Base-by-base conservation (phyloP, 495 filamentous ascomycete species). In the Neohortaea acidophila region DNA sequence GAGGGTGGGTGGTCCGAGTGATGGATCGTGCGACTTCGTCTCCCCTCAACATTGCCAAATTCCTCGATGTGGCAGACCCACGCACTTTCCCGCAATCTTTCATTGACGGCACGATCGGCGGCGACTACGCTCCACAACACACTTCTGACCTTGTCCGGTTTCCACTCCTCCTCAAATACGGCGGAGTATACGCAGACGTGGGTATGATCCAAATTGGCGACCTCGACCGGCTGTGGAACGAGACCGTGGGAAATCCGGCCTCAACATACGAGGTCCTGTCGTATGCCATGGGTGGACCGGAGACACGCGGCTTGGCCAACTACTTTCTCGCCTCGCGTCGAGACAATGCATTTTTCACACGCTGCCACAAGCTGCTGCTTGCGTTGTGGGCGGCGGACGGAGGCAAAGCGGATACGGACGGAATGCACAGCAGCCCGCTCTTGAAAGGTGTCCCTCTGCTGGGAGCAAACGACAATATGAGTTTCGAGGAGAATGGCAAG, bases 161-260 rank as follows among this genome's bases (percentile, higher is more conserved):
- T 37, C 70, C 70, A 31, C 51, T 74, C 11, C 49, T 74, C 21
- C 57, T 69, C 3, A 61, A 57, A 36, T 69, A 71, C 44, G 69
- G 70, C 21, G 70, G 70, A 24, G 59, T 72, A 18, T 74, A 72
- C 43, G 62, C 68, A 0, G 69, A 73, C 44, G 69, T 66, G 0
- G 69, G 68, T 0, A 37, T 71, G 33, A 57, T 72, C 43, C 66
- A 67, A 41, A 70, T 72, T 42, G 69, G 69, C 5, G 69, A 72
- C 49, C 38, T 74, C 12, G 62, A 72, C 44, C 39, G 51, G 9
- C 52, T 72, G 0, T 74, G 67, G 67, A 50, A 52, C 41, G 39
- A 56, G 30, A 69, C 61, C 0, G 47, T 72, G 25, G 63, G 51
- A 1, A 54, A 70, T 43, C 57, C 61, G 0, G 43, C 31, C 2